phyloP scores from a whole-genome alignment of 1,284 basidiomycete genomes.

The Cutaneotrichosporon sp. region DNA sequence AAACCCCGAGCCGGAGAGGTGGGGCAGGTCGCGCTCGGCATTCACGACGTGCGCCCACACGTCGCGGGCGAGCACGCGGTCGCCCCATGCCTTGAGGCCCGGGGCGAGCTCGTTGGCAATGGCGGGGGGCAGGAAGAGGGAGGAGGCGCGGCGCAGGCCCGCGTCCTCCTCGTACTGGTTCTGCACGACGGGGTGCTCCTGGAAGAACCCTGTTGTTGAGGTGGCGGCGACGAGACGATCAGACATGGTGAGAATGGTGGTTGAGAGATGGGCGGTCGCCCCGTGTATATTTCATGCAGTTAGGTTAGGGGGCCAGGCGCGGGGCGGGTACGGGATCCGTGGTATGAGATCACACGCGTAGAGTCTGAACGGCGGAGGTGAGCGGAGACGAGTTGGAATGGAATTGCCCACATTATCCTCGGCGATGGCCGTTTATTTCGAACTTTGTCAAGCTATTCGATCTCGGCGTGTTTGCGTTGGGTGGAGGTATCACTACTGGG shows the following conservation, averaged over 20 bases:
- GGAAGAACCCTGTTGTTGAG: conserved; percentile 20
- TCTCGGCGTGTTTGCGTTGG: neutral
- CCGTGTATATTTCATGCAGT: neutral
- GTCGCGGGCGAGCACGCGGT: conserved; percentile 1
- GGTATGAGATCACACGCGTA: too few species aligned
- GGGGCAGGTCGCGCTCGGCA: conserved; percentile 18
- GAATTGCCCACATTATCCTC: too few species aligned
- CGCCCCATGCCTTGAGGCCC: conserved; percentile 8
- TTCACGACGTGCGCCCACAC: conserved; percentile 8
- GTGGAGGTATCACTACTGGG: too few species aligned
- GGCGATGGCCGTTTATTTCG: neutral
- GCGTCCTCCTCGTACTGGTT: conserved; percentile 19
- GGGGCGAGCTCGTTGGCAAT: neutral
- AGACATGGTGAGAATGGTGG: neutral
- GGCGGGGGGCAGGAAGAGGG: conserved; percentile 9
- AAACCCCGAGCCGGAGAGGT: conserved; percentile 16
- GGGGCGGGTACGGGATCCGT: too few species aligned
- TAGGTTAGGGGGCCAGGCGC: too few species aligned
- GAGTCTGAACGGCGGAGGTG: too few species aligned
- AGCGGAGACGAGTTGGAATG: too few species aligned
- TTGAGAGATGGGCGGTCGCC: neutral
- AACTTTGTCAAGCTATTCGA: neutral
- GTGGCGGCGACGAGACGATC: conserved; percentile 7
- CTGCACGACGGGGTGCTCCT: conserved; percentile 8
- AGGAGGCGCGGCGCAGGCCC: conserved; percentile 5